Conservation (phyloP, 805 yeast species). For the Candida manassasensis region DNA sequence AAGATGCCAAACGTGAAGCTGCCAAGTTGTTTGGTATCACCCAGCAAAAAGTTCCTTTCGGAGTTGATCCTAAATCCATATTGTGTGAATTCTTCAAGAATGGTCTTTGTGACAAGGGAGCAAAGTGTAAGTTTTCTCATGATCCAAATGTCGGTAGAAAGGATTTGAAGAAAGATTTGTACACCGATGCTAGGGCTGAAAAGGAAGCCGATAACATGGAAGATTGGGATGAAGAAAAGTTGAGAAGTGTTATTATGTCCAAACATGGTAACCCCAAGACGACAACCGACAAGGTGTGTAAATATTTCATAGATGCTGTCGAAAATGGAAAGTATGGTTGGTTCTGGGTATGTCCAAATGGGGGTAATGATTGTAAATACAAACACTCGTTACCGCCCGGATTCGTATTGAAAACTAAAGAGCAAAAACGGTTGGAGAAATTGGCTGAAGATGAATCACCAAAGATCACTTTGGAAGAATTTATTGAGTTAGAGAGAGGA, state of each 20-base stretch:
- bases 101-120: constrained; percentile 79
- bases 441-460: constrained; percentile 81
- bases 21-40: constrained; percentile 69
- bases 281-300: constrained; percentile 93
- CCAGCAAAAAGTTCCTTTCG: constrained; percentile 86
- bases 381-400: constrained; percentile 96
- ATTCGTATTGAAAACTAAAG: constrained; percentile 93
- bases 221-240: constrained; percentile 93
- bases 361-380: constrained; percentile 90
- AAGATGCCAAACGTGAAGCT: constrained; percentile 83
- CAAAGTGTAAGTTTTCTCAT: constrained; percentile 89
- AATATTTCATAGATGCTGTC: constrained; percentile 90
- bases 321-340: constrained; percentile 97
- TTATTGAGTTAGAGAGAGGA: constrained; percentile 88
- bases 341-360: constrained; percentile 98
- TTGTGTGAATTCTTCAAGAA: constrained; percentile 86
- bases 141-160: constrained; percentile 82
- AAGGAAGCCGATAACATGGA: constrained; percentile 89
- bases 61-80: constrained; percentile 94
- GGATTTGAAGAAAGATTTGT: constrained; percentile 84
- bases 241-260: constrained; percentile 77
- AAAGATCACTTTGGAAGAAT: constrained; percentile 90
- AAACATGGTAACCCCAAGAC: constrained; percentile 94
- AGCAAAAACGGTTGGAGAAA: constrained; percentile 85
- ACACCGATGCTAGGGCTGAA: constrained; percentile 76